Evolutionary conservation across 2,329 filamentous ascomycete species (phyloP), one percentile per base, ranked within the genome.

Genomic region (Bretziella fagacearum): DNA sequence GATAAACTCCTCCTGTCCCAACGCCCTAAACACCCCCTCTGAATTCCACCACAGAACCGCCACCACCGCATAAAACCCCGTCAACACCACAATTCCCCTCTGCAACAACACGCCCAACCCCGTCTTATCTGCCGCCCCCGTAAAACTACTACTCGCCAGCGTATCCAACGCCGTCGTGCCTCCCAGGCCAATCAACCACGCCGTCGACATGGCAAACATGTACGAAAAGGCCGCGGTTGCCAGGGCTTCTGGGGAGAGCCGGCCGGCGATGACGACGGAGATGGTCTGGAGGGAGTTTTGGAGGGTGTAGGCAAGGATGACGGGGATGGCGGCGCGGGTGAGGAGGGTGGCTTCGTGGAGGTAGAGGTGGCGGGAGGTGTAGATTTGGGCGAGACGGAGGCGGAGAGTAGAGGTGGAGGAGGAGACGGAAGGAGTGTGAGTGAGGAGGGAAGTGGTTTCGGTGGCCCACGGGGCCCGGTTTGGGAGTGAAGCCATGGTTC

Each of bases 191-290:
- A 93, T 82, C 30, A 93, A 71, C 84, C 85, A 93, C 0, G 79
- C 85, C 1, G 84, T 85, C 18, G 81, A 78, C 81, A 89, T 86
- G 47, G 85, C 85, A 55, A 93, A 93, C 85, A 93, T 93, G 65
- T 91, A 89, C 2, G 81, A 83, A 56, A 93, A 93, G 0, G 85
- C 84, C 1, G 84, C 80, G 0, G 81, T 83, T 0, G 85, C 83
- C 5, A 93, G 65, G 1, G 84, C 77, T 60, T 91, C 81, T 1
- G 85, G 79, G 0, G 81, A 87, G 0, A 85, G 65, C 2, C 83
- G 77, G 7, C 85, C 85, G 2, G 84, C 84, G 30, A 93, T 78
- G 39, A 93, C 65, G 3, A 93, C 82, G 0, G 84, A 91, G 1
- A 82, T 59, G 0, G 85, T 93, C 58, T 93, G 85, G 0, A 93